Evolutionary conservation across 2,329 filamentous ascomycete species (phyloP), one percentile per base, ranked within the genome.

Genomic region (Fusarium torulosum): DNA sequence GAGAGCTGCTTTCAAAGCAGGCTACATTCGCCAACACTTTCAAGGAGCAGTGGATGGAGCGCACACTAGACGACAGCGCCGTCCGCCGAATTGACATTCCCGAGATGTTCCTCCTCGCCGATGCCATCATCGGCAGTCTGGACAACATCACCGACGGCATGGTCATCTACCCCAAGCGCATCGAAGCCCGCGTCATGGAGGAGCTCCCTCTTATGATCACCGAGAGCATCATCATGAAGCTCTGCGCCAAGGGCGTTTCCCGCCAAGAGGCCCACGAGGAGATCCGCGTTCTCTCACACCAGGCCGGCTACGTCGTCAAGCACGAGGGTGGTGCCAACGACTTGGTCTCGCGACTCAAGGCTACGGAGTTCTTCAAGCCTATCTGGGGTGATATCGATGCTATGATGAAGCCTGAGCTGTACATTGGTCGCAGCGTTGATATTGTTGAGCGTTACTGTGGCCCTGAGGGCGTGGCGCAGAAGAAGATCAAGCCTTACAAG

Each of bases 241-340:
- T 71, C 6, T 49, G 59, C 10, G 60, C 54, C 11, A 64, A 65
- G 62, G 69, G 69, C 0, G 62, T 47, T 0, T 66, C 53, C 20
- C 58, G 69, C 29, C 69, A 71, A 31, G 69, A 71, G 41, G 65
- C 67, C 3, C 69, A 71, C 21, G 69, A 71, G 43, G 46, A 71
- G 53, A 69, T 71, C 20, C 69, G 63, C 1, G 68, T 71, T 5
- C 66, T 71, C 4, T 59, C 69, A 0, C 62, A 69, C 46, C 56
- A 71, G 27, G 69, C 67, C 0, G 51, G 53, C 19, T 40, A 35
- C n/a, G 49, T 65, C 4, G 68, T 66, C n/a, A 71, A 71, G 38
- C 55, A 27, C 5, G 44, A 46, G 19, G 44, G 44, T 3, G 17
- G 17, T 11, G 13, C 62, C 6, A 71, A 71, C 20, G 68, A 71